These are phyloP conservation scores for Penicillium hordei DNA, from an alignment of 2,329 filamentous ascomycete species.

Conservation along the genomic window DNA sequence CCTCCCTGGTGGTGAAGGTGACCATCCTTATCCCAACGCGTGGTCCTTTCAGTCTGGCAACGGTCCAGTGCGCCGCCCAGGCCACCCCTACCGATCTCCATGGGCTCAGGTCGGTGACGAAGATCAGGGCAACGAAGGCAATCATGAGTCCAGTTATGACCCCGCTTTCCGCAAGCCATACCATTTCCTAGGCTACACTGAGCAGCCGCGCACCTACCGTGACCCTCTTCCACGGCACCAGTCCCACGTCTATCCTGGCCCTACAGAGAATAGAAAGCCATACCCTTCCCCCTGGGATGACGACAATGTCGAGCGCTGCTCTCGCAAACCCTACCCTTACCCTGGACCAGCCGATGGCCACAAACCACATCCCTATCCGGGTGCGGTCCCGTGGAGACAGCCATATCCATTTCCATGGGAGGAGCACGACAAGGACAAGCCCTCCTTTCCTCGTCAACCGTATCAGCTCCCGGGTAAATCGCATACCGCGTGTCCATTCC, in stretches of 20 bases:
- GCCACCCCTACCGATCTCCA: background rate
- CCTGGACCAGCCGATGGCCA: background rate
- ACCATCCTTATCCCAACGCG: background rate
- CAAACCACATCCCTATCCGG: background rate
- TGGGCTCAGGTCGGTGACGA: background rate
- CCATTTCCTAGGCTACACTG: background rate
- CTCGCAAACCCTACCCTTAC: background rate
- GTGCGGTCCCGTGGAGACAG: background rate
- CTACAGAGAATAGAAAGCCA: background rate
- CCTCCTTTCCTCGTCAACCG: background rate
- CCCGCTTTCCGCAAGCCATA: no score
- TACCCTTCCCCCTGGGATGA: background rate
- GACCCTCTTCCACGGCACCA: background rate
- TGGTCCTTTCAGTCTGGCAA: background rate
- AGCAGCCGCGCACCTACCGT: background rate
- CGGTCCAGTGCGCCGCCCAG: background rate
- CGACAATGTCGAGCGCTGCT: background rate
- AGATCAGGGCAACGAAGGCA: background rate
- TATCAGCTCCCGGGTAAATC: background rate
- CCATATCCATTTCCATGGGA: background rate
- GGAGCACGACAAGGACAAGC: background rate
- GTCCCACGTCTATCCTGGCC: background rate
- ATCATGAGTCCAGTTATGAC: background rate
- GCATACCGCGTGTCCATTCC: background rate
- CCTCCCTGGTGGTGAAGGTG: background rate